Base-by-base conservation (phyloP, 345 rosid species). In the Microthlaspi erraticum region DNA sequence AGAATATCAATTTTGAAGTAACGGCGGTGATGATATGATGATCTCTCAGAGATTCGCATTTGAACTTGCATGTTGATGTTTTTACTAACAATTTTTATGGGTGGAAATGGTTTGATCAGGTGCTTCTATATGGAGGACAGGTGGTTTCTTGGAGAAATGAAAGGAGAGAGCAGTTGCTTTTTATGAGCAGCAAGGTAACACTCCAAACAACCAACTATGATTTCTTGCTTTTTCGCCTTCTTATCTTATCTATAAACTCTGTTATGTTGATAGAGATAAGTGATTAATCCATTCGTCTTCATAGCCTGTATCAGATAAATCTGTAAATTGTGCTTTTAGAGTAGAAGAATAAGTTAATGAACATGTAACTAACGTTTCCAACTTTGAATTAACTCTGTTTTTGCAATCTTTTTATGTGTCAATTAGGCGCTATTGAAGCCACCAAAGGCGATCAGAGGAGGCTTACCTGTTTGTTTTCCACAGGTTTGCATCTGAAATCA, bases 121-220 rank as follows among this genome's bases (percentile, higher is more conserved):
- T 92, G 76, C 83, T 86, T 78, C 76, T 89, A 10, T 84, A 80
- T 70, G 98, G 98, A 3, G 96, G 94, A 38, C 98, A 89, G 69
- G 91, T 92, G 10, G 83, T 92, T 78, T 92, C 96, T 26, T 92
- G 98, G 98, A 92, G 78, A 74, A 92, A 88, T 53, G 91, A 86
- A 52, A 78, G 92, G 70, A 82, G 91, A 52, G 94, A 92, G 77
- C 91, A 88, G 64, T 74, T 92, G 62, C 96, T 92, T 70, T 88
- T 80, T 58, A 82, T 79, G 88, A 92, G 96, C 82, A 92, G 79
- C 80, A 92, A 92, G 94, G 98, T 92, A 76, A 70, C 3, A 50
- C 5, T 5, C 7, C 29, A 7, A 32, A 16, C n/a, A 2, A 53
- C n/a, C 34, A 19, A 38, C 48, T 33, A 0, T n/a, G 3, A 33